Percentiles rank a stretch among this genome's conserved stretches.
These are phyloP conservation scores for Botrytis hyacinthi DNA, from an alignment of 2,329 filamentous ascomycete species.

Conservation along the genomic window DNA sequence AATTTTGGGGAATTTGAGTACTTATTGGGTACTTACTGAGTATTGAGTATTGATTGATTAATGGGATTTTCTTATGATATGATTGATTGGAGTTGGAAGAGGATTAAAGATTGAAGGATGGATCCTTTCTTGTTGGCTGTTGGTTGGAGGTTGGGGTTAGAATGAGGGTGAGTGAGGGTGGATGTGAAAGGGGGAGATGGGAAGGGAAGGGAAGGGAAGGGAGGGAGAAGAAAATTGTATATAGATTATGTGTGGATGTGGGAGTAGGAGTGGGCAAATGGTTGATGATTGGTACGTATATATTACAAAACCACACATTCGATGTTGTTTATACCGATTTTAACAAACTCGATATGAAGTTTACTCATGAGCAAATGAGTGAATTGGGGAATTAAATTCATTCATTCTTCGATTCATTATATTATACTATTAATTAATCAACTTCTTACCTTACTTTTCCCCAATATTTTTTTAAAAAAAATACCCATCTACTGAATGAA, in stretches of 20 bases:
- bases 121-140: background rate
- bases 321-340: background rate
- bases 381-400: background rate
- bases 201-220: background rate
- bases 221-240: background rate
- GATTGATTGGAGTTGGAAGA: background rate
- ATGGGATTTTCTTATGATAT: background rate
- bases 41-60: background rate
- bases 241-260: background rate
- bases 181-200: background rate
- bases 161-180: background rate
- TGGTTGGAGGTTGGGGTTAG: background rate
- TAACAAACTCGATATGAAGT: background rate
- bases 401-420: background rate
- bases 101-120: background rate
- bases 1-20: background rate
- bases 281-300: background rate
- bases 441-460: background rate
- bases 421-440: background rate
- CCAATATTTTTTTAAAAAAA: background rate
- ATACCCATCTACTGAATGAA: background rate
- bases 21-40: background rate
- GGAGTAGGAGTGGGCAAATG: background rate
- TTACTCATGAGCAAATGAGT: background rate
- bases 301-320: background rate